Percentiles rank a stretch among this genome's conserved stretches.
phyloP scores from a whole-genome alignment of 2,329 filamentous ascomycete genomes.

The Cadophora luteo-olivacea region DNA sequence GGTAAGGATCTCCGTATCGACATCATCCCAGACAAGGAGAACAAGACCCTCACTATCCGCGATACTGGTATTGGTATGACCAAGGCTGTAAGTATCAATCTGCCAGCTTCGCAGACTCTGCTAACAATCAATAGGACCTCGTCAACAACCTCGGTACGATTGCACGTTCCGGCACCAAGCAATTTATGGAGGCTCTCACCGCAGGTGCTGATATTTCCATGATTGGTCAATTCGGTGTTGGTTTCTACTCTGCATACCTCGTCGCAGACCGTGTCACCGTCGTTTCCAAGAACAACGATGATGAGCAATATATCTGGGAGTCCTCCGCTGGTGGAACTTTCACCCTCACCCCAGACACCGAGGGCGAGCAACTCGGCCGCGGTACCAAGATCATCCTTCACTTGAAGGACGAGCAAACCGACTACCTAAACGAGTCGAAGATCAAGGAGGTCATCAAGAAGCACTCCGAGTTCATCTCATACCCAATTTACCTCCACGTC shows the following conservation, averaged over 20 bases:
- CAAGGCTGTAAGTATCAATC: conserved; percentile 82
- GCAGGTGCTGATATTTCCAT: conserved; percentile 99
- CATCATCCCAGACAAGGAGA: conserved; percentile 97
- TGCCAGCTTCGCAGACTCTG: conserved; percentile 21
- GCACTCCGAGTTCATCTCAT: conserved; percentile 99
- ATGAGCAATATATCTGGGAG: conserved; percentile 99
- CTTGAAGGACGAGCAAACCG: conserved; percentile 98
- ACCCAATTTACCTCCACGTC: conserved; percentile 99
- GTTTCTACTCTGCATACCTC: conserved; percentile 99
- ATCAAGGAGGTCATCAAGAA: conserved; percentile 99
- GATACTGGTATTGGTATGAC: conserved; percentile 99
- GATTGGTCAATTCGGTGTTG: conserved; percentile 99
- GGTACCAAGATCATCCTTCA: conserved; percentile 98
- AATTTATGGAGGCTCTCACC: conserved; percentile 99
- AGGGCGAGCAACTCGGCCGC: conserved; percentile 88
- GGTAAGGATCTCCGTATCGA: conserved; percentile 99
- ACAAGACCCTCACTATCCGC: conserved; percentile 95
- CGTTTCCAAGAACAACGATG: conserved; percentile 98
- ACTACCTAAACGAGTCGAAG: conserved; percentile 98
- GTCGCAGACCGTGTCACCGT: conserved; percentile 96
- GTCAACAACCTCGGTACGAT: conserved; percentile 99
- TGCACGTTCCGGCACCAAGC: conserved; percentile 98
- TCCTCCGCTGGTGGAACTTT: conserved; percentile 97
- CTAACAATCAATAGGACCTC: conserved; percentile 73
- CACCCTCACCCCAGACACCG: conserved; percentile 87